Evolutionary conservation across 352 stramenopile species (phyloP), one percentile per base, ranked within the genome.

Genomic region (Phytophthora foliorum): DNA sequence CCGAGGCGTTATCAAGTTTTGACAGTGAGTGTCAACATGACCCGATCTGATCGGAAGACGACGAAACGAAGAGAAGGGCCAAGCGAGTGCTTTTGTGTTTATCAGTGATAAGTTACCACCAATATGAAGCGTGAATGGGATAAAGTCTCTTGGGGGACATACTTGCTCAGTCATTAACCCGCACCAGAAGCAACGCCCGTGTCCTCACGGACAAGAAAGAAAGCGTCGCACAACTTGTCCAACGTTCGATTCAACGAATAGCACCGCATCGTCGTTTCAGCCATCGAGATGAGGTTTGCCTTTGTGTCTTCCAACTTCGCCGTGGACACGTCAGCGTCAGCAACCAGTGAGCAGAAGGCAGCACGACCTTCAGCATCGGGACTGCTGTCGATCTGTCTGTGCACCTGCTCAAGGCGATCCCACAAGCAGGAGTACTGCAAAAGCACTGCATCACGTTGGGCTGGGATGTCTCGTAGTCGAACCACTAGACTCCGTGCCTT

Each of bases 171-270:
- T n/a, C n/a, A n/a, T n/a, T n/a, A n/a, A n/a, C n/a, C n/a, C n/a
- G n/a, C n/a, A n/a, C n/a, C n/a, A n/a, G n/a, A n/a, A n/a, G n/a
- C n/a, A n/a, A n/a, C n/a, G n/a, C n/a, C n/a, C n/a, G n/a, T n/a
- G n/a, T n/a, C n/a, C n/a, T n/a, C n/a, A n/a, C n/a, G 27, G 27
- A 31, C 8, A 17, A 39, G 34, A 17, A 17, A 39, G 9, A 17
- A 39, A 19, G 25, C 53, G 27, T 21, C 38, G 19, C 41, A 46
- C 22, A 66, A 36, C 25, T 68, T 62, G 41, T 42, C 52, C 31
- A 68, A 19, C 19, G 16, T n/a, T 21, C 60, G 50, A 50, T 27
- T 5, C n/a, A 68, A 22, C 29, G 60, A 11, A 19, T 62, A 56
- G 14, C 27, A 50, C 29, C 32, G 27, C 39, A 62, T 50, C 10